Evolutionary conservation across 345 rosid species (phyloP).

Genomic region (Mercurialis annua): DNA sequence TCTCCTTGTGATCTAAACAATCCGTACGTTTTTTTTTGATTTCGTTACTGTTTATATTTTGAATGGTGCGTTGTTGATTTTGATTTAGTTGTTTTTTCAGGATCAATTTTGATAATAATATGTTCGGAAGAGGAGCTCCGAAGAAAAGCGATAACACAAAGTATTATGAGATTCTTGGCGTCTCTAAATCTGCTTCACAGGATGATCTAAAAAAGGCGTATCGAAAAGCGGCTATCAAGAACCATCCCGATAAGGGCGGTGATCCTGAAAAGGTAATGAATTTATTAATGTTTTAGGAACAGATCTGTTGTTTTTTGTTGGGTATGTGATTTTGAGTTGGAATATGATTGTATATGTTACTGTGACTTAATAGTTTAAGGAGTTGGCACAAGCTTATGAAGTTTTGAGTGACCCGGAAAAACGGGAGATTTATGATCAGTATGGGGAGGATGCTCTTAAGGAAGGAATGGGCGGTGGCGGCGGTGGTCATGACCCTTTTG

Average conservation of each 20-base stretch:
- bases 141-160: slow-evolving; percentile 65
- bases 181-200: slow-evolving; percentile 43
- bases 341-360: not conserved
- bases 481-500: slow-evolving; percentile 67
- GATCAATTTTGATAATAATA: slow-evolving; percentile 5
- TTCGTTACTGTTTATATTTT: too few species aligned
- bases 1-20: slow-evolving; percentile 10
- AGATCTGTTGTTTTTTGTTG: not conserved
- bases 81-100: not conserved
- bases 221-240: slow-evolving; percentile 62
- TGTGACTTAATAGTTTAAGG: slow-evolving; percentile 57
- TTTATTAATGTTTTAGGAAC: not conserved
- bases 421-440: slow-evolving; percentile 73
- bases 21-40: not conserved
- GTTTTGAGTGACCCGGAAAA: slow-evolving; percentile 77
- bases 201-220: slow-evolving; percentile 73
- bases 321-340: not conserved
- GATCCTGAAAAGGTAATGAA: slow-evolving; percentile 58
- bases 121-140: slow-evolving; percentile 67
- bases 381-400: slow-evolving; percentile 80
- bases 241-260: slow-evolving; percentile 73
- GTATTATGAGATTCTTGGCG: slow-evolving; percentile 69
- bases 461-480: slow-evolving; percentile 89
- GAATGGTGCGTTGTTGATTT: not conserved
- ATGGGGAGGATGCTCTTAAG: slow-evolving; percentile 83